Evolutionary conservation across 768 basidiomycete species (phyloP), one percentile per base, ranked within the genome.

Genomic region (Omphalotus guepiniiformis): DNA sequence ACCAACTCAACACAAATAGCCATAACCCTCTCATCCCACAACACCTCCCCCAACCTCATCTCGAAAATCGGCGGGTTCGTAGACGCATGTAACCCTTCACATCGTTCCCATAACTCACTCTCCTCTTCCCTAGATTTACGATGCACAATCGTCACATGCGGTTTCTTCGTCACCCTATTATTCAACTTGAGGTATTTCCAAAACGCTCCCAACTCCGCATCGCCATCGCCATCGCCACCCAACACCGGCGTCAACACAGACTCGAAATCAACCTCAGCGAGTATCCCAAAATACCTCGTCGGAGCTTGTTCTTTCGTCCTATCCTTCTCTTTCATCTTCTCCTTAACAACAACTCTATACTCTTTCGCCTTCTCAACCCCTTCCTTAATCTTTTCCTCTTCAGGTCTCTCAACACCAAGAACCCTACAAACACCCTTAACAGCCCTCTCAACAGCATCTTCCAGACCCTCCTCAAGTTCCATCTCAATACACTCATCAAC

Each of bases 91-190:
- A 89, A 62, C 5, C 47, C 58, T 15, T 55, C 58, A 57, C 88
- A 89, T 8, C 64, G 61, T 13, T 74, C 71, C 78, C 79, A 79
- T 2, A 76, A 49, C 8, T 53, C 59, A 35, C 57, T 50, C 26
- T 6, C 54, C 49, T 6, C 64, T 58, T 59, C 58, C 37, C 32
- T 53, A 18, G 57, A 28, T 39, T 42, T 35, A 11, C 27, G 34
- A 64, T 99, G 96, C 25, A 85, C 84, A 50, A 98, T 69, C 1
- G 95, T 98, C 47, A 96, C 73, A 65, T 98, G 96, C 1, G 94
- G 92, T 3, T 75, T 66, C 32, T 62, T 54, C 13, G 76, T 60
- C 12, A 95, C 63, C 21, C 88, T 72, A 4, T 68, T 58, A 0
- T 63, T 63, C 7, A 41, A 34, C 47, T 73, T 68, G 25, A 94